phyloP scores from a whole-genome alignment of 257 asterid species.

The Plantago major region DNA sequence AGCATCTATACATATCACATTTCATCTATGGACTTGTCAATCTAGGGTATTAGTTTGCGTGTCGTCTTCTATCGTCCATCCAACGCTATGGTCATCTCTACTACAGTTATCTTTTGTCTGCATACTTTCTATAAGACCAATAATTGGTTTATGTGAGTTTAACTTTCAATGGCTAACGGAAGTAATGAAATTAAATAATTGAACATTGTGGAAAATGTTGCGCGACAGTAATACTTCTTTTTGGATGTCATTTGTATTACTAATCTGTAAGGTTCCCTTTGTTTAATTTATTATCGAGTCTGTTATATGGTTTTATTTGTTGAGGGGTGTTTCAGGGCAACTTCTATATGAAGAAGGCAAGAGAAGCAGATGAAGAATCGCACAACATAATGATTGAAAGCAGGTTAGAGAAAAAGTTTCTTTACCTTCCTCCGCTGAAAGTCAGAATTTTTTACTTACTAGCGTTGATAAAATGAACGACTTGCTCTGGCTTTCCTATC shows the following conservation, averaged over 20 bases:
- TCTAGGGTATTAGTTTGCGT: no score
- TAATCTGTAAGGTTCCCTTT: neutral
- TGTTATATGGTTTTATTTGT: conserved; percentile 14
- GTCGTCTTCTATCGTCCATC: no score
- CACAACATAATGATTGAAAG: conserved; percentile 38
- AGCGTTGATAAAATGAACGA: neutral
- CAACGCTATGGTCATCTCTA: no score
- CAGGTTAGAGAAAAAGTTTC: conserved; percentile 39
- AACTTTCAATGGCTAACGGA: no score
- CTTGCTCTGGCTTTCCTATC: conserved; percentile 23
- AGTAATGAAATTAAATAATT: no score
- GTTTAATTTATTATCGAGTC: neutral
- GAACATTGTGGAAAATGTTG: no score
- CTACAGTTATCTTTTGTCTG: no score
- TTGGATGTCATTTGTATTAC: neutral
- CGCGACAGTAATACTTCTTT: no score
- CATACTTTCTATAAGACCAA: no score
- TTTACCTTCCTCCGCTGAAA: conserved; percentile 6
- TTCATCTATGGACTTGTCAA: no score
- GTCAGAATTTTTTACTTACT: conserved; percentile 10
- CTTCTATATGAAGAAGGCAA: conserved; percentile 62
- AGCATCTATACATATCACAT: no score
- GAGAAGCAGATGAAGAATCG: conserved; percentile 68
- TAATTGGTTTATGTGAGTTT: no score
- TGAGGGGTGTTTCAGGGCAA: conserved; percentile 43